Conservation (phyloP, 805 yeast genomes). For the Candida palmyrensis region DNA sequence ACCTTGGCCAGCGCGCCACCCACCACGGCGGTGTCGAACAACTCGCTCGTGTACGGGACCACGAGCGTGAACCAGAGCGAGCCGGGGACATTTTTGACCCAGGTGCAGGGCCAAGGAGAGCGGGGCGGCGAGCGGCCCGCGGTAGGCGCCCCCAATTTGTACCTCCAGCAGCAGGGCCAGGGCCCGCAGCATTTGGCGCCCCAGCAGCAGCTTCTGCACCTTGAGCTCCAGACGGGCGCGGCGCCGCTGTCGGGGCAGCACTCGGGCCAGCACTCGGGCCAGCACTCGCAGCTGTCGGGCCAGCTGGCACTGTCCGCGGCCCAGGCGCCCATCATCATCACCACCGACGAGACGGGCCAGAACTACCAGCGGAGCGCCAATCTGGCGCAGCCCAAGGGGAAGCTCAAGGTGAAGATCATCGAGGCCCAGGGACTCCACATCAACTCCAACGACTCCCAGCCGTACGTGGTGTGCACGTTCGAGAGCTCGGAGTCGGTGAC, state of each 20-base stretch:
- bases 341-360: conserved; percentile 38
- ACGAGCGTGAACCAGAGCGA: conserved; percentile 28
- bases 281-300: conserved; percentile 2
- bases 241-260: background rate
- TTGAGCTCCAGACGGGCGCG: background rate
- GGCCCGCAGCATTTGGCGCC: conserved; percentile 7
- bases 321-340: conserved; percentile 26
- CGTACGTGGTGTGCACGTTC: conserved; percentile 87
- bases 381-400: conserved; percentile 63
- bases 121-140: conserved; percentile 11
- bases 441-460: conserved; percentile 54
- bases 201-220: conserved; percentile 3
- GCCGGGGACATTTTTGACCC: conserved; percentile 3
- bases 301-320: conserved; percentile 2
- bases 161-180: conserved; percentile 6
- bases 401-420: conserved; percentile 70
- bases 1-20: conserved; percentile 43
- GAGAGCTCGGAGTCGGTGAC: conserved; percentile 89
- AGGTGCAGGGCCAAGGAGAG: background rate
- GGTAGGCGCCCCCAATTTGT: conserved; percentile 9
- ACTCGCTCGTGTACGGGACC: conserved; percentile 65
- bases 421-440: conserved; percentile 72
- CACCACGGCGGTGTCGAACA: conserved; percentile 62
- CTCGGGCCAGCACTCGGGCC: conserved; percentile 7
- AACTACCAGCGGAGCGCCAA: conserved; percentile 19